phyloP scores from a whole-genome alignment of 495 filamentous ascomycete genomes.

The Aspergillus cavernicola region DNA sequence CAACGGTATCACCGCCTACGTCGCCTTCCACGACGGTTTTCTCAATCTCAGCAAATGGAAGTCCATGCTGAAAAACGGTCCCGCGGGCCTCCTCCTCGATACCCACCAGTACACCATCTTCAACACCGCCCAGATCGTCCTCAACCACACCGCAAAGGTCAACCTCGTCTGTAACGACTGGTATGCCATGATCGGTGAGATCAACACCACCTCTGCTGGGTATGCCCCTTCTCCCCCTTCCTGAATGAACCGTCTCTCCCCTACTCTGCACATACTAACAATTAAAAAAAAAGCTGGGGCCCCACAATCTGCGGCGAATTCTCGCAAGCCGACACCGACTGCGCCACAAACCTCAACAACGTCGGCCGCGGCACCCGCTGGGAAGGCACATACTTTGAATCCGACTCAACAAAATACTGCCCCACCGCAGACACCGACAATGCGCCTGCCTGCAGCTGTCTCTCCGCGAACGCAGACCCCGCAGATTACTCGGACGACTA shows the following conservation, averaged over 20 bases:
- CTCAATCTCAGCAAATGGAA: constrained; percentile 78
- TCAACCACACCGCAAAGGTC: constrained; percentile 71
- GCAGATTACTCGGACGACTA: constrained; percentile 66
- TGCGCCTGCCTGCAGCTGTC: constrained; percentile 63
- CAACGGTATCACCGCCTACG: constrained; percentile 62
- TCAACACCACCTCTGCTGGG: constrained; percentile 70
- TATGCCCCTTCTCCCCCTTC: constrained; percentile 27
- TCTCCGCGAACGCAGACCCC: constrained; percentile 68
- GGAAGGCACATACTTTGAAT: constrained; percentile 72
- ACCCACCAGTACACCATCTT: constrained; percentile 94
- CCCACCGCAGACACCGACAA: constrained; percentile 51
- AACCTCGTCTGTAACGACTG: constrained; percentile 83
- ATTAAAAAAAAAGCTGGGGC: constrained; percentile 65
- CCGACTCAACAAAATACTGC: constrained; percentile 63
- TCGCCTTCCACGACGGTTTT: constrained; percentile 83
- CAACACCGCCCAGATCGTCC: constrained; percentile 68
- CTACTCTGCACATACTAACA: constrained; percentile 10
- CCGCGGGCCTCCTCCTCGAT: constrained; percentile 66
- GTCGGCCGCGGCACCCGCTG: constrained; percentile 85
- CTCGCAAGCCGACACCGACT: constrained; percentile 98
- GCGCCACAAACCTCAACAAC: constrained; percentile 82
- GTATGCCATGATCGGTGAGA: constrained; percentile 68
- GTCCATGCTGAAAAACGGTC: constrained; percentile 54
- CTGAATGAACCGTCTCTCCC: neutral
- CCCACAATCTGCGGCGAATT: constrained; percentile 98